Percentiles rank a stretch among this genome's conserved stretches.
These are phyloP conservation scores for Brassica hybrid DNA, from an alignment of 441 rosid genomes.

Conservation along the genomic window DNA sequence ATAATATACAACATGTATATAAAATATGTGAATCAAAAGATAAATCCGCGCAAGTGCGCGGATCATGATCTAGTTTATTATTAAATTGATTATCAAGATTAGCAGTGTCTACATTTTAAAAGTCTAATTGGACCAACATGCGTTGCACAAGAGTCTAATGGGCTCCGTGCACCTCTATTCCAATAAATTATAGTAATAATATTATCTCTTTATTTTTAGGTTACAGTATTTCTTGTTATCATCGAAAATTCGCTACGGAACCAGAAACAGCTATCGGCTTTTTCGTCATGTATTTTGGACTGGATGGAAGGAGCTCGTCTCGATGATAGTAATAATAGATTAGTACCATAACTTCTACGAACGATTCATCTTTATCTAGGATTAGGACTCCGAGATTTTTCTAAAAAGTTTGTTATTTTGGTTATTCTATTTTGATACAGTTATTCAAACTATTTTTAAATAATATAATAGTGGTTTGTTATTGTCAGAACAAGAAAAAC, in stretches of 20 bases:
- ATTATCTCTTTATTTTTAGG: constrained; percentile 19
- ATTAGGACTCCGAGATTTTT: too few relatives aligned
- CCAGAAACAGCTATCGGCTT: constrained; percentile 32
- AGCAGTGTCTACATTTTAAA: constrained; percentile 23
- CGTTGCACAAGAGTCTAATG: constrained; percentile 40
- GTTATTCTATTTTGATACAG: too few relatives aligned
- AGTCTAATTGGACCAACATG: constrained; percentile 42
- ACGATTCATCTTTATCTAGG: background rate
- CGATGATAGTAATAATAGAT: constrained; percentile 25
- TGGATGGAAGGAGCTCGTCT: constrained; percentile 21
- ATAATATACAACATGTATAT: too few relatives aligned
- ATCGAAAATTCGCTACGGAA: constrained; percentile 31
- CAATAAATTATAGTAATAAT: background rate
- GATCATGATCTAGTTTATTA: too few relatives aligned
- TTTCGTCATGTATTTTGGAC: constrained; percentile 33
- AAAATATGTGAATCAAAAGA: too few relatives aligned
- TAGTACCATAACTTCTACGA: background rate
- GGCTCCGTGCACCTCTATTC: constrained; percentile 39
- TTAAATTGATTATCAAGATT: constrained; percentile 29
- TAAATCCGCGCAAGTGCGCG: too few relatives aligned
- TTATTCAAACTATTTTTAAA: too few relatives aligned
- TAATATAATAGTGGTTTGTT: too few relatives aligned
- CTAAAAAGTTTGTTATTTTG: too few relatives aligned
- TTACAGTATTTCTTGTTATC: constrained; percentile 3
- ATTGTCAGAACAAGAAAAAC: too few relatives aligned